Evolutionary conservation across 1,284 basidiomycete species (phyloP), one percentile per base, ranked within the genome.

Genomic region (Meripilus lineatus): DNA sequence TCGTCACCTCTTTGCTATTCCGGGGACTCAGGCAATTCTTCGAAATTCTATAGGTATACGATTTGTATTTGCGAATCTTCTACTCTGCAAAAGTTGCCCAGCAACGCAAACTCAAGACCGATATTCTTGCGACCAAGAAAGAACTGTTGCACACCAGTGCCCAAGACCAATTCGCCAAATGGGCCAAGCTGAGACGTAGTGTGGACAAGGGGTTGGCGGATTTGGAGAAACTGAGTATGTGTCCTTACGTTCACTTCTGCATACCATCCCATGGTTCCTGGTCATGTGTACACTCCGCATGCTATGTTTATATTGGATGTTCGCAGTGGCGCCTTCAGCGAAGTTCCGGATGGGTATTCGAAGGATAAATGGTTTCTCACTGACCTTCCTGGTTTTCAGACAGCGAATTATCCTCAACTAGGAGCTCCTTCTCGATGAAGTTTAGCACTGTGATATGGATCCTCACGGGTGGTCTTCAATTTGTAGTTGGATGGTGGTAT

Each of bases 131-230:
- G 24, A 84, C 81, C 40, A 94, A 95, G 69, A 79, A 88, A 30
- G 89, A 97, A 62, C 78, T 99, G 7, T 67, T 86, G 47, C 81
- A 84, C 58, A 99, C 94, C 23, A 93, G 89, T 56, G 89, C 92
- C 11, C 95, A 99, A 63, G 95, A 98, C 61, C 89, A 99, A 62
- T 99, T 99, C 64, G 90, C 94, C 14, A 98, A 93, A 68, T 99
- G 96, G 96, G 95, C 95, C 35, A 95, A 93, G 69, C 68, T 99
- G 56, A 72, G 89, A 57, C 69, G 96, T 51, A 89, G 79, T 53
- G 82, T 97, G 25, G 96, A 99, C 69, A 97, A 96, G 66, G 88
- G 87, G 4, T 64, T 96, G n/a, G 79, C 81, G 23, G 92, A 98
- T 40, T 73, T 99, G n/a, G 95, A 99, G 69, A 87, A 84, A 64